These are phyloP conservation scores for Colletotrichum scovillei DNA, from an alignment of 2,329 filamentous ascomycete species.

Conservation along the genomic window DNA sequence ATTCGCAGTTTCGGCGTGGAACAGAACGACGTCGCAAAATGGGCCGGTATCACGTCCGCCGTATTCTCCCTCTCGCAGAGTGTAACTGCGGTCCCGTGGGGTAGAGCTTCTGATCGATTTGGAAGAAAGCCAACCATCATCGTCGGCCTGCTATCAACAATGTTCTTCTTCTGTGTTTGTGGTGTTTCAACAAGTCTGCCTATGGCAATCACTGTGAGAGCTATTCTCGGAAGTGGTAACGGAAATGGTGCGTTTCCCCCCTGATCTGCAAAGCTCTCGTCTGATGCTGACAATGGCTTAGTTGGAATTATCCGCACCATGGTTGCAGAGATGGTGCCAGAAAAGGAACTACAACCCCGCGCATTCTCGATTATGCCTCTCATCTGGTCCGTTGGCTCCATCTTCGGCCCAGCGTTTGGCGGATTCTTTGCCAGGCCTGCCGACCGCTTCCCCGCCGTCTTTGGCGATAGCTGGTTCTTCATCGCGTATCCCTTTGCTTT, in stretches of 20 bases:
- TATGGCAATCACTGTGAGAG: constrained; percentile 83
- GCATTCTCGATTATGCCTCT: constrained; percentile 96
- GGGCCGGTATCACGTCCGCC: constrained; percentile 80
- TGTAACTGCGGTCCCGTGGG: constrained; percentile 79
- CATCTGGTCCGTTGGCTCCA: constrained; percentile 86
- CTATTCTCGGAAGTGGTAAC: constrained; percentile 84
- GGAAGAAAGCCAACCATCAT: constrained; percentile 89
- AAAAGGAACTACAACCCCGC: constrained; percentile 85
- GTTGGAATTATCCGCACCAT: constrained; percentile 93
- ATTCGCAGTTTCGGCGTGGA: constrained; percentile 81
- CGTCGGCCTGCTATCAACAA: constrained; percentile 78
- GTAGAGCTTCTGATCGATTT: constrained; percentile 79
- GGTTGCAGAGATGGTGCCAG: constrained; percentile 91
- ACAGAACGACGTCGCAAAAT: constrained; percentile 79
- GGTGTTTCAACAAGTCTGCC: constrained; percentile 82
- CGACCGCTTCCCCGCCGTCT: constrained; percentile 77
- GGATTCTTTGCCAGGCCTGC: constrained; percentile 87
- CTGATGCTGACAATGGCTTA: constrained; percentile 41
- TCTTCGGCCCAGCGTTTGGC: constrained; percentile 89
- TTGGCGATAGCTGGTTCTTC: constrained; percentile 75
- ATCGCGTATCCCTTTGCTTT: constrained; percentile 83
- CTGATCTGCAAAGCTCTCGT: background rate
- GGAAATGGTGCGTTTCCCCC: constrained; percentile 73
- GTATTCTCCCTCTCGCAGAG: constrained; percentile 80
- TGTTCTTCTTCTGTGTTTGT: constrained; percentile 84